Evolutionary conservation across 805 yeast species (phyloP).

Genomic region (Schwanniomyces occidentalis): DNA sequence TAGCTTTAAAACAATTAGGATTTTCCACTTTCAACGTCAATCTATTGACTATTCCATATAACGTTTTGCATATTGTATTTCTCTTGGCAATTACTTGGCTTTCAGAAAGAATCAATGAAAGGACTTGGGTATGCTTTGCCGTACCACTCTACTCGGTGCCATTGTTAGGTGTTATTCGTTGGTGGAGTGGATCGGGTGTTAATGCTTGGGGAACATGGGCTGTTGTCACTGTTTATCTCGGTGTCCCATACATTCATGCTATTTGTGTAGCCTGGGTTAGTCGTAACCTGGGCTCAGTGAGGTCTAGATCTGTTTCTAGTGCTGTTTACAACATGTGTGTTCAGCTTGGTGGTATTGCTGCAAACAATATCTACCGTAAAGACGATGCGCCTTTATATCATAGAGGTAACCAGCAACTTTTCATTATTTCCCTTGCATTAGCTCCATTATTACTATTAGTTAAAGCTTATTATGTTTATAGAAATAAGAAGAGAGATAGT

Average conservation of each 20-base stretch:
- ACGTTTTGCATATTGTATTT: constrained; percentile 25
- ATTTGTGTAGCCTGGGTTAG: constrained; percentile 63
- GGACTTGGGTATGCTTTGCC: constrained; percentile 16
- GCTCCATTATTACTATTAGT: too few species aligned
- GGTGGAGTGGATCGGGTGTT: constrained; percentile 41
- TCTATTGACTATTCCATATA: constrained; percentile 52
- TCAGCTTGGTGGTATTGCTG: constrained; percentile 56
- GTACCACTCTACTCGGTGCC: constrained; percentile 21
- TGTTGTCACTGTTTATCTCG: constrained; percentile 38
- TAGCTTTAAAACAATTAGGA: constrained; percentile 49
- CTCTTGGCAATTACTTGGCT: constrained; percentile 22
- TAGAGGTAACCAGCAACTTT: constrained; percentile 53
- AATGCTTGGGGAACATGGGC: constrained; percentile 45
- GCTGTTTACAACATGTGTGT: constrained; percentile 65
- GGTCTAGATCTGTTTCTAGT: constrained; percentile 65
- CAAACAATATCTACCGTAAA: constrained; percentile 55
- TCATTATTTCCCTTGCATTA: too few species aligned
- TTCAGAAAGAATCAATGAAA: constrained; percentile 22
- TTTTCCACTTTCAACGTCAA: constrained; percentile 54
- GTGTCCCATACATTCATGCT: constrained; percentile 15
- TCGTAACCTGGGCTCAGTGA: constrained; percentile 58
- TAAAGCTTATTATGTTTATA: constrained; percentile 38
- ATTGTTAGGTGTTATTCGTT: constrained; percentile 28
- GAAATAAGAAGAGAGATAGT: constrained; percentile 45
- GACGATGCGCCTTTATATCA: constrained; percentile 62